Base-by-base conservation (phyloP, 441 rosid genomes). In the Pelargonium fulgidum region DNA sequence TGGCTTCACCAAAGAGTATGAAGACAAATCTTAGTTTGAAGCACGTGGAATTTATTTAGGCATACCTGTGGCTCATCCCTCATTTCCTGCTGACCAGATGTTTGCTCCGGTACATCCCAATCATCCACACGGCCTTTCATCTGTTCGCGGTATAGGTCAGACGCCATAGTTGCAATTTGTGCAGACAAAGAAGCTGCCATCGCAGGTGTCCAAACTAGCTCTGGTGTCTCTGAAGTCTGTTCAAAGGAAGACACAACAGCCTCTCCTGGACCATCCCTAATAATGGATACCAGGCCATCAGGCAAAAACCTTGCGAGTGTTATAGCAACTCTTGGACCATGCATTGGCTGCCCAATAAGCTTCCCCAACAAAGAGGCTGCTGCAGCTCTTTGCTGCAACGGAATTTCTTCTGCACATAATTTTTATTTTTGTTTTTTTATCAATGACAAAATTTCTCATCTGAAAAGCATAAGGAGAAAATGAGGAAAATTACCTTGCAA, bases 191-290 rank as follows among this genome's bases (percentile, higher is more conserved):
- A 95, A 79, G 99, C 89, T 19, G 98, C 99, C 99, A 95, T 95
- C 62, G 98, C 99, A 62, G 99, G 95, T 68, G 97, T 95, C 99
- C 99, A 95, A 66, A 92, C 99, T 76, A 95, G 98, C 83, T 95
- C 99, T 68, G 99, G 99, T 29, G 99, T 95, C 82, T 92, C 99
- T 20, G 98, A 87, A 17, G 97, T 92, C 78, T 85, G 95, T 68
- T 95, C 99, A 73, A 95, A 87, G 7, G 92, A 89, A 76, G 91
- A 87, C 52, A 95, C 93, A 73, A 90, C 98, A 78, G 98, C 90
- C 83, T 95, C 99, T 50, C 99, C 99, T 62, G 99, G 99, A 41
- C 99, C 98, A 83, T 95, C 99, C 83, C 96, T 89, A 66, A 95
- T 88, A 68, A 89, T 81, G 36, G 98, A 91, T 78, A 92, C 91